Base-by-base conservation (phyloP, 78 protist species). In the Dictyostelium firmibasis region DNA sequence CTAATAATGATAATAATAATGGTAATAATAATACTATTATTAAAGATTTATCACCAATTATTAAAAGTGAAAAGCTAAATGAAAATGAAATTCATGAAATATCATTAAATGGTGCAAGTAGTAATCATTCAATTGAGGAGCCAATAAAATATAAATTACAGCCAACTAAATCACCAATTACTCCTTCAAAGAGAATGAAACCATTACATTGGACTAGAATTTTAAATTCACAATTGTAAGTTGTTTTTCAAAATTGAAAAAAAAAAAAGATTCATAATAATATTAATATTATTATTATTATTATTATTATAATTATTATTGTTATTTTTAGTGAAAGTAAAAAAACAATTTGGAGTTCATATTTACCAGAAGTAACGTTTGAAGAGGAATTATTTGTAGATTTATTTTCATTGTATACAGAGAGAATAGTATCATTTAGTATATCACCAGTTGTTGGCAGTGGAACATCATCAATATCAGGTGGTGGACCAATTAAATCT, bases 181-280 rank as follows among this genome's bases (percentile, higher is more conserved):
- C 43, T 23, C 96, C 96, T 29, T 36, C 44, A 10, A 87, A 86
- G 44, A 85, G 92, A 62, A 93, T 93, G 96, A 85, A 86, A 60
- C 93, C 96, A 82, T 79, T 93, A 25, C 92, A 89, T 67, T 93
- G 96, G 96, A 93, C 62, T 11, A 85, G 96, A 72, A 14, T 86
- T 23, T 44, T 86, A 20, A 36, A 67, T 38, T 14, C 83, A 62
- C 62, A 41, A 69, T 70, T 69, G 62, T 70, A 67, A 60, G 87
- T 38, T 0, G 0, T 57, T 20, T 20, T 35, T 41, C 0, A 14
- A 70, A 41, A 67, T 36, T 35, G 7, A 35, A 38, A 27, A 67
- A 25, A 67, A 67, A 3, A 11, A 10, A 16, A 25, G 2, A 64
- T 64, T 5, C 7, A 9, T 25, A 64, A 11, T 64, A 64, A 20